phyloP scores from a whole-genome alignment of 768 basidiomycete species.

The Leccinum pellstonianum region DNA sequence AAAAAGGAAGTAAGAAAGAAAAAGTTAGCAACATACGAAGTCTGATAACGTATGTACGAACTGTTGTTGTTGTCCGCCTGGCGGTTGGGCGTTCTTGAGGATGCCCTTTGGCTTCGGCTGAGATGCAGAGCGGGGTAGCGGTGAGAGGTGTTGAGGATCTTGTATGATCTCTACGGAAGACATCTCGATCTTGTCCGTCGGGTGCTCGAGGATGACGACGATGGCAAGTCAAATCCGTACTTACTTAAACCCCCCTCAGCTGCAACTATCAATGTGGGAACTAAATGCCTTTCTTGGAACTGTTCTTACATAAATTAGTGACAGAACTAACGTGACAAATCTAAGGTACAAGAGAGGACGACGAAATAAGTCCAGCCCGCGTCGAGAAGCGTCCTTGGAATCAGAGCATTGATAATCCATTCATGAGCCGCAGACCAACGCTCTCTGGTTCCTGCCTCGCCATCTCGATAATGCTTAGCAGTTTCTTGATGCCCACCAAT shows the following conservation, averaged over 20 bases:
- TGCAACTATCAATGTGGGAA: conserved; percentile 21
- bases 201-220: background rate
- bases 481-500: conserved; percentile 90
- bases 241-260: conserved; percentile 7
- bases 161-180: conserved; percentile 30
- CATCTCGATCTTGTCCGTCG: conserved; percentile 18
- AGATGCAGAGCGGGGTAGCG: conserved; percentile 60
- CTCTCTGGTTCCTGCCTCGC: conserved; percentile 91
- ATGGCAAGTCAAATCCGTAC: conserved; percentile 1
- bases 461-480: conserved; percentile 93
- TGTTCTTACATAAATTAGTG: background rate
- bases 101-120: conserved; percentile 83
- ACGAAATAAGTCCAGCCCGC: conserved; percentile 1
- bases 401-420: conserved; percentile 46
- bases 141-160: conserved; percentile 47
- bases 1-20: background rate
- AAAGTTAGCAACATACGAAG: background rate
- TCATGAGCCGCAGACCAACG: conserved; percentile 67
- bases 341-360: conserved; percentile 3
- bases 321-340: conserved; percentile 1
- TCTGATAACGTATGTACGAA: conserved; percentile 31
- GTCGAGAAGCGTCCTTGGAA: conserved; percentile 1
- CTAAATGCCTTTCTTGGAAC: conserved; percentile 22
- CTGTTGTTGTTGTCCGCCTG: conserved; percentile 46
- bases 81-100: conserved; percentile 70